A percentile compares a stretch with the other conserved stretches of the same genome.
Conservation (phyloP, 2,329 filamentous ascomycete genomes). For the Tolypocladium amazonense region DNA sequence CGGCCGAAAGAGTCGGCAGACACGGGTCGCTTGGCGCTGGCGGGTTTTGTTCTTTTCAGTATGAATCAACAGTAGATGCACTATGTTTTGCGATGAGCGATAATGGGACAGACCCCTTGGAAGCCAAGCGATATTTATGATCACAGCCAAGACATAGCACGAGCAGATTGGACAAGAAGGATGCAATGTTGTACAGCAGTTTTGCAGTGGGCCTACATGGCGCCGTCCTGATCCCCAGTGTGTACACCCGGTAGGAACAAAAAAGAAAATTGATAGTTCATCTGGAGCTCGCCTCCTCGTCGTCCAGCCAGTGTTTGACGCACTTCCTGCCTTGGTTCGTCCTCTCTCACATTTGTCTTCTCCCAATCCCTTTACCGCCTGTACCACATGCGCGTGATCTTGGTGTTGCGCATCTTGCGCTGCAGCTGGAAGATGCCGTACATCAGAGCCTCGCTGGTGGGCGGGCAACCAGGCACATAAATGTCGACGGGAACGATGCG, state of each 20-base stretch:
- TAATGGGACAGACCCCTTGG: background rate
- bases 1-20: conserved; percentile 18
- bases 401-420: conserved; percentile 59
- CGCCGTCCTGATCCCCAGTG: background rate
- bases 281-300: background rate
- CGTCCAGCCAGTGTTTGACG: background rate
- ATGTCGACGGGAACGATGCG: conserved; percentile 70
- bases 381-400: conserved; percentile 48
- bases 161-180: background rate
- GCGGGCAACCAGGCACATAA: conserved; percentile 67
- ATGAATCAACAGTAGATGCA: conserved; percentile 3
- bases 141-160: background rate
- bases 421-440: conserved; percentile 66
- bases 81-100: background rate
- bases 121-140: background rate
- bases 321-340: background rate
- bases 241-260: background rate
- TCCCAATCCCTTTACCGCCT: conserved; percentile 34
- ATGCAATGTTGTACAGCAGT: background rate
- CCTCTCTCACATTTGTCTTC: background rate
- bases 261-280: background rate
- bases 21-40: conserved; percentile 21
- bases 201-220: background rate
- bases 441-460: conserved; percentile 51
- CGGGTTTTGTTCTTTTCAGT: conserved; percentile 7